Conservation (phyloP, 2,329 filamentous ascomycete species). For the Zymoseptoria pseudotritici region DNA sequence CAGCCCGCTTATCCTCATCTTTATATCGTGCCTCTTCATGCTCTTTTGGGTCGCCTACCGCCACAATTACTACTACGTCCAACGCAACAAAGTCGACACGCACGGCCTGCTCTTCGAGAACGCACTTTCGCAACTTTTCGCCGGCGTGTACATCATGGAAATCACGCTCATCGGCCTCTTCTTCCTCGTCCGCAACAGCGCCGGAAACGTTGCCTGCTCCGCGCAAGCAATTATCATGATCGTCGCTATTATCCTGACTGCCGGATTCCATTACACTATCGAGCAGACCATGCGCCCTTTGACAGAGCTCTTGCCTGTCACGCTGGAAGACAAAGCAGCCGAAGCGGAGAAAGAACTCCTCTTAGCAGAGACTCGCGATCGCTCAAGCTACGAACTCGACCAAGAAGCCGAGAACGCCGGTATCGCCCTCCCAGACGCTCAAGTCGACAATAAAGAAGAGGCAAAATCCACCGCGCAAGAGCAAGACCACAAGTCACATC, state of each 20-base stretch:
- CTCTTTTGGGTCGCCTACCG: constrained; percentile 86
- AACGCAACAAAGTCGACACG: constrained; percentile 76
- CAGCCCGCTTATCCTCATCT: constrained; percentile 78
- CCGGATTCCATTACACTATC: constrained; percentile 67
- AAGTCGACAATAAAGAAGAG: constrained; percentile 53
- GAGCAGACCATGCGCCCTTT: constrained; percentile 76
- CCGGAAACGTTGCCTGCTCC: constrained; percentile 51
- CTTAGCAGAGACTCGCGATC: not conserved
- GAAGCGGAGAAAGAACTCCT: constrained; percentile 43
- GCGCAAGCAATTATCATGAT: constrained; percentile 79
- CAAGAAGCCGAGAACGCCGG: not conserved
- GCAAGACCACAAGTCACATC: not conserved
- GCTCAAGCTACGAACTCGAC: not conserved
- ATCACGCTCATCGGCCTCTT: constrained; percentile 80
- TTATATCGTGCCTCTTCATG: constrained; percentile 82
- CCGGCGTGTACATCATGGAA: constrained; percentile 88
- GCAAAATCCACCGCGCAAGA: not conserved
- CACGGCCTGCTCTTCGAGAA: constrained; percentile 82
- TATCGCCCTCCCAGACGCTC: not conserved
- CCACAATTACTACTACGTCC: constrained; percentile 93
- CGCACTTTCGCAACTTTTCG: constrained; percentile 88
- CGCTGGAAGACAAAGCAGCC: constrained; percentile 85
- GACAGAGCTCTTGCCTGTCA: constrained; percentile 80
- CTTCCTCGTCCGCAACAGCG: constrained; percentile 59
- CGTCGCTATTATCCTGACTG: constrained; percentile 59